Evolutionary conservation across 495 filamentous ascomycete genomes (phyloP), one percentile per base, ranked within the genome.

Genomic region (Hypoxylon lienhwacheense): DNA sequence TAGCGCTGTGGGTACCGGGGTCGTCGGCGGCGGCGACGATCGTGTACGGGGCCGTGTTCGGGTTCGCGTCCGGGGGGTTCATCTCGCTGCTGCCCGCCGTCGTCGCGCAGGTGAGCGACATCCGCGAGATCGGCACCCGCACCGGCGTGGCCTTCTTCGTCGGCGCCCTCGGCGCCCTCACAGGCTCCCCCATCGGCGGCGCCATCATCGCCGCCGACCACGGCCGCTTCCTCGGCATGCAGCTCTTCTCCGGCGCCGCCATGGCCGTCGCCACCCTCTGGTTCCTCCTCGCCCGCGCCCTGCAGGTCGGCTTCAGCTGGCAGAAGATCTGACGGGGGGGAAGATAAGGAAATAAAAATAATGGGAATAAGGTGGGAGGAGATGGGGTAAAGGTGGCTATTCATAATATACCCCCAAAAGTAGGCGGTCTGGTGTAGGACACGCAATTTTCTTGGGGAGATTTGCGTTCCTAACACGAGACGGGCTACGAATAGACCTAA

Each of bases 151-250:
- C 83, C 46, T 89, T 90, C 63, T 77, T 81, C 20, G 68, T 82
- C 22, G 72, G 83, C 10, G 77, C 80, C 2, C 65, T 90, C 41
- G 88, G 83, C 17, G 84, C 81, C 1, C 67, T 93, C 45, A 84
- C 80, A 0, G 85, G 86, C 2, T 82, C 75, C 28, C 89, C 89
- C 0, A 89, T 92, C 64, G 88, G 81, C 3, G 88, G 89, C 7
- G 85, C 83, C 0, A 73, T 93, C 31, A 70, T 89, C 1, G 63
- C 61, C 2, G 66, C 70, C 11, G 72, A 84, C 47, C 16, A 79
- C 58, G 85, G 82, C 4, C 56, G 66, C 1, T 91, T 81, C 64
- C 59, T 75, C 2, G 78, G 80, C 19, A 41, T 89, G 39, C 78
- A 85, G 68, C 72, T 90, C 3, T 92, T 88, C 55, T 80, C 80